A percentile compares a stretch with the other conserved stretches of the same genome.
phyloP scores from a whole-genome alignment of 345 rosid genomes.

The Excoecaria agallocha region DNA sequence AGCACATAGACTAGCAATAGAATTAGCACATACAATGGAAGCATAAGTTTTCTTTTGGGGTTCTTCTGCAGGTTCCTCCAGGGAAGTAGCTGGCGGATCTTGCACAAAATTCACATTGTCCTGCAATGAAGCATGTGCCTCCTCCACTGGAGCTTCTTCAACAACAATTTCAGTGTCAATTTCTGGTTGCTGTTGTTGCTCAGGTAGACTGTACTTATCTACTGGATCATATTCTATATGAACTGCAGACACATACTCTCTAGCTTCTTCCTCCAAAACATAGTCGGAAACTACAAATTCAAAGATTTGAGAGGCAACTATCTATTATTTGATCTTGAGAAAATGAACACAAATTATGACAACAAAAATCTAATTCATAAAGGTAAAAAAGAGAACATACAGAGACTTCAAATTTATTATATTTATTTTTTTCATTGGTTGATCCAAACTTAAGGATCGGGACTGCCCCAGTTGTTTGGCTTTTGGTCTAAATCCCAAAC shows the following conservation, averaged over 20 bases:
- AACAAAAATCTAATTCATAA: neutral
- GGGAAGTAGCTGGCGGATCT: slow-evolving; percentile 39
- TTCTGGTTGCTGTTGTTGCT: slow-evolving; percentile 60
- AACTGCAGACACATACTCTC: slow-evolving; percentile 59
- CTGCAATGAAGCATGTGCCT: slow-evolving; percentile 36
- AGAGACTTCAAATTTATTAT: too few relatives aligned
- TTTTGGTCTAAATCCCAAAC: neutral
- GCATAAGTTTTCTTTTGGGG: slow-evolving; percentile 75
- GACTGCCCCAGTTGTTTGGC: neutral
- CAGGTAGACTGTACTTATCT: slow-evolving; percentile 62
- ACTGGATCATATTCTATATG: slow-evolving; percentile 71
- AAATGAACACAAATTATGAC: neutral
- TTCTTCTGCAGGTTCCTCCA: slow-evolving; percentile 68
- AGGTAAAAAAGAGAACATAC: neutral
- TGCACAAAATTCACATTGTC: slow-evolving; percentile 43
- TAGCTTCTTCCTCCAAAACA: slow-evolving; percentile 75
- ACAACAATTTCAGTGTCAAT: slow-evolving; percentile 51
- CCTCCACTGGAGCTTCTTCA: slow-evolving; percentile 65
- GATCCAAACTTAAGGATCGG: neutral
- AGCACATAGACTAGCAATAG: neutral
- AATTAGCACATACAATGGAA: slow-evolving; percentile 61
- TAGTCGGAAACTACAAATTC: slow-evolving; percentile 58
- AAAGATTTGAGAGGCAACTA: slow-evolving; percentile 4
- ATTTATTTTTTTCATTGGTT: neutral
- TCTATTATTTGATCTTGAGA: neutral